phyloP scores from a whole-genome alignment of 2,329 filamentous ascomycete species.

The Fusarium sp. region DNA sequence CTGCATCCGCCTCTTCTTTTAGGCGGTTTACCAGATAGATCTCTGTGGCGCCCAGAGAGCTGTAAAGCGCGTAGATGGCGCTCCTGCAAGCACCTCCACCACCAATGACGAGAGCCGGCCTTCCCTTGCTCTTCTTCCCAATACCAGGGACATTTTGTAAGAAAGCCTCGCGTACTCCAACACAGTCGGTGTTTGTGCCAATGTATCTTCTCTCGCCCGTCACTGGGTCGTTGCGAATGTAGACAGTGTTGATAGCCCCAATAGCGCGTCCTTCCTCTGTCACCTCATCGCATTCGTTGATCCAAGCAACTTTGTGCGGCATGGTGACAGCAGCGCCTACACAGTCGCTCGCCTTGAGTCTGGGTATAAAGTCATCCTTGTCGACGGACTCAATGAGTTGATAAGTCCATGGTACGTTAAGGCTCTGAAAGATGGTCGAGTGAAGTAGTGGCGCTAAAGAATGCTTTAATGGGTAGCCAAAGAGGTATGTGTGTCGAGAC shows the following conservation, averaged over 20 bases:
- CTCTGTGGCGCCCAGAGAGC: neutral
- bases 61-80: neutral
- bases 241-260: constrained; percentile 7
- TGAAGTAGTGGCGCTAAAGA: constrained; percentile 3
- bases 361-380: constrained; percentile 2
- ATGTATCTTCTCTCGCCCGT: neutral
- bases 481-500: neutral
- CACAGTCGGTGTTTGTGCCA: neutral
- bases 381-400: constrained; percentile 1
- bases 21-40: constrained; percentile 4
- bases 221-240: neutral
- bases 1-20: neutral
- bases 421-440: neutral
- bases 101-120: neutral
- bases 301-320: constrained; percentile 1
- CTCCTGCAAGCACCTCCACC: constrained; percentile 7
- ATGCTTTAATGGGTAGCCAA: constrained; percentile 2
- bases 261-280: neutral
- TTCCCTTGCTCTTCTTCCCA: neutral
- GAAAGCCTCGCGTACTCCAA: neutral
- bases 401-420: neutral
- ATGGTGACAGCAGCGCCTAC: constrained; percentile 6
- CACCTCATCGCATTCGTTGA: neutral
- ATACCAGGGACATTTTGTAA: neutral
- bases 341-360: neutral